Base-by-base conservation (phyloP, 495 filamentous ascomycete species). In the Amorphotheca resinae region DNA sequence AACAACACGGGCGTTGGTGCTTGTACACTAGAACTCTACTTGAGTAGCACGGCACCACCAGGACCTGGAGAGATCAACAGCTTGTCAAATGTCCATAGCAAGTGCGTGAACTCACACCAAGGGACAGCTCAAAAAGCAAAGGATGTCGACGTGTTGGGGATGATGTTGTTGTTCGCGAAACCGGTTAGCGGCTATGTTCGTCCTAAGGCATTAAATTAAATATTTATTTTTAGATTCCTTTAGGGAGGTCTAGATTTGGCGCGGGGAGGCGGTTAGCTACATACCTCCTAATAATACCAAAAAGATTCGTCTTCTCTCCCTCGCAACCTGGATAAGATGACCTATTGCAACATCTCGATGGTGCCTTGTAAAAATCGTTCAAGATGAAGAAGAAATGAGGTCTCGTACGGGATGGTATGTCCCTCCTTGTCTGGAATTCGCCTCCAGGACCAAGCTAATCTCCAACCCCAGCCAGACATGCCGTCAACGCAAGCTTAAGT, bases 401-500 rank as follows among this genome's bases (percentile, higher is more conserved):
- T 56, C 53, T 38, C 46, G 53, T 21, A 56, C 53, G 20, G 53
- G 53, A 33, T 56, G 53, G 53, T 56, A 37, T 22, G 44, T 41
- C n/a, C 22, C 9, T 22, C 32, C 21, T 20, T 4, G 15, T 20
- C 30, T 9, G 23, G 22, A 22, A 18, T 34, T n/a, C 20, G n/a
- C n/a, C n/a, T n/a, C n/a, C n/a, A n/a, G n/a, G n/a, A n/a, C n/a
- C n/a, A n/a, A n/a, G n/a, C n/a, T n/a, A n/a, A n/a, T n/a, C n/a
- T n/a, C n/a, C n/a, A n/a, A n/a, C 6, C 4, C 22, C 22, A 56
- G 69, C 58, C 67, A 63, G 52, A 72, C 70, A 32, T 74, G 70
- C 53, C 67, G 69, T 34, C 67, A 69, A 45, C 64, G 70, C 26
- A 74, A 74, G 46, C 66, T 74, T 9, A 71, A 73, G 55, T 74